A percentile compares a stretch with the other conserved stretches of the same genome.
Conservation (phyloP, 192 early-diverging fungal genomes). For the Thoreauomyces humboldtii region DNA sequence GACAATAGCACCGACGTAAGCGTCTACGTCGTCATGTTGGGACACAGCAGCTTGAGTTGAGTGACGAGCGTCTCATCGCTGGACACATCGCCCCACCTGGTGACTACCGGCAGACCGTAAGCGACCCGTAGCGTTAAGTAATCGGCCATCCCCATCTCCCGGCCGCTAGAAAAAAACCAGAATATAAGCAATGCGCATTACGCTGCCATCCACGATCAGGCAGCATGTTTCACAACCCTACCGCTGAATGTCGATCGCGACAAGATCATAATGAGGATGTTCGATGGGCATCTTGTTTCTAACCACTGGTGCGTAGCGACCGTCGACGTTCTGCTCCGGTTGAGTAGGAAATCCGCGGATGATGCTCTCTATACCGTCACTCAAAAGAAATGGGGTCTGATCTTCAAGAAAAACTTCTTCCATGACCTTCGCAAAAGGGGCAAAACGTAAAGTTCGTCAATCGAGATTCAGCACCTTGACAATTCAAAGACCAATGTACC, state of each 20-base stretch:
- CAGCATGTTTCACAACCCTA: too few species aligned
- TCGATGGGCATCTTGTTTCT: conserved; percentile 23
- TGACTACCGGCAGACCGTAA: conserved; percentile 18
- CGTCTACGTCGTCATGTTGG: conserved; percentile 33
- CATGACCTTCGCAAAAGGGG: neutral
- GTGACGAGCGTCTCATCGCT: conserved; percentile 23
- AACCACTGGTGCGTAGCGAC: conserved; percentile 23
- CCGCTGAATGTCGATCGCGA: conserved; percentile 35
- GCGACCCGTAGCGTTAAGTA: conserved; percentile 30
- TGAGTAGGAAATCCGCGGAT: conserved; percentile 32
- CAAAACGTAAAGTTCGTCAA: too few species aligned
- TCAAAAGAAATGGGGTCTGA: conserved; percentile 11
- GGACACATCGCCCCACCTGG: conserved; percentile 35
- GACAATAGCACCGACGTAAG: conserved; percentile 31
- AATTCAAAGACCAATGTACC: neutral
- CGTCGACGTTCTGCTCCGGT: conserved; percentile 30
- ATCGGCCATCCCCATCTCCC: conserved; percentile 38
- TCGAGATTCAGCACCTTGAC: too few species aligned
- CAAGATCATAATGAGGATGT: conserved; percentile 30
- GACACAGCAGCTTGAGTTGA: conserved; percentile 27
- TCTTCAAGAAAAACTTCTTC: conserved; percentile 6
- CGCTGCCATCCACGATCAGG: too few species aligned
- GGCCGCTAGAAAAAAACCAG: too few species aligned
- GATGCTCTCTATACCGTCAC: conserved; percentile 21
- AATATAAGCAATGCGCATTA: too few species aligned